phyloP scores from a whole-genome alignment of 2,329 filamentous ascomycete species.

The Tolypocladium tundrense region DNA sequence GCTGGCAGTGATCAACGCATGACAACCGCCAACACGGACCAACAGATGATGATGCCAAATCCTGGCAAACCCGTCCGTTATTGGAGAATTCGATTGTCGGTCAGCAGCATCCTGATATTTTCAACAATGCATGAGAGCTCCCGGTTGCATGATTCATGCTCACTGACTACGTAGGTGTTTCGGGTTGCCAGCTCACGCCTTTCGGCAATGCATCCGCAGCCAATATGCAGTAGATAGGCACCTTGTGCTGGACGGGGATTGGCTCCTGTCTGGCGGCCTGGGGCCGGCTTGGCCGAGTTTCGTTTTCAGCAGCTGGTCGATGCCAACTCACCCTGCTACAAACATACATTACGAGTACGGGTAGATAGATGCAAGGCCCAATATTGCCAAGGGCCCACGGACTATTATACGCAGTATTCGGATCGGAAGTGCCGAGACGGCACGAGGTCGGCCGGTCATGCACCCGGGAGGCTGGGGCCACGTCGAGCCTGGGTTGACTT shows the following conservation, averaged over 20 bases:
- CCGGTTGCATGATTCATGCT: neutral
- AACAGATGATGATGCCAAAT: neutral
- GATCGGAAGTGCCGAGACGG: too few relatives aligned
- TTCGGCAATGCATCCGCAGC: neutral
- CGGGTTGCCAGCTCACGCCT: constrained; percentile 1
- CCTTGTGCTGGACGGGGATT: neutral
- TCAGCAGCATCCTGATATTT: neutral
- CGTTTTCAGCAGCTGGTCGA: neutral
- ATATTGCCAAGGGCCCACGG: neutral
- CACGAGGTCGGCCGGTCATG: neutral
- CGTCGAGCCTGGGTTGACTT: too few relatives aligned
- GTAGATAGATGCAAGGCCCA: neutral
- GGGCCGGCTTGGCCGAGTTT: neutral
- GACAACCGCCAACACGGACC: neutral
- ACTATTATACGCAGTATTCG: too few relatives aligned
- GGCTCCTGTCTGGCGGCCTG: neutral
- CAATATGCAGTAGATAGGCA: neutral
- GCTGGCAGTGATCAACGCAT: neutral
- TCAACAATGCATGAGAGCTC: neutral
- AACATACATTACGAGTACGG: too few relatives aligned
- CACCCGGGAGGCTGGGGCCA: neutral
- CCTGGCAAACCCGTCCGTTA: neutral
- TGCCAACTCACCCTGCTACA: neutral
- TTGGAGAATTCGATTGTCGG: neutral
- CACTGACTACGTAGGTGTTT: neutral